Evolutionary conservation across 345 rosid species (phyloP), one percentile per base, ranked within the genome.

Genomic region (Kernera saxatilis): DNA sequence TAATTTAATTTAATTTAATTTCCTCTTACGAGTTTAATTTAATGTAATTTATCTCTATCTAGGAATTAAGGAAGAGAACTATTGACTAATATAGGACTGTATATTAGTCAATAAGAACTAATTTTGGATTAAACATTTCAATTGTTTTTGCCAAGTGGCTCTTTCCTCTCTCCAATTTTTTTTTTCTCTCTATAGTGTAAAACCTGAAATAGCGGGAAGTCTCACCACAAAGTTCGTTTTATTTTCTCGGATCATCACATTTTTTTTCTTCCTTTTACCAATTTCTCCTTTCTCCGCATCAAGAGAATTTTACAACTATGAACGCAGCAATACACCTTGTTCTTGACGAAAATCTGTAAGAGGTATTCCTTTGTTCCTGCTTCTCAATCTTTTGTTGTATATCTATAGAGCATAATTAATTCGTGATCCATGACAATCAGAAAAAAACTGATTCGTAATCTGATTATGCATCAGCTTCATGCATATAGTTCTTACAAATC

Each of bases 171-270:
- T 7, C 21, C 30, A 2, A 17, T 70, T 58, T 3, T 21, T 15
- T 30, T 33, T 21, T 19, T 25, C n/a, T n/a, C n/a, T n/a, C n/a
- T 21, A 27, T 65, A n/a, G 51, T 22, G 65, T 22, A 62, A 60
- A 60, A 75, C 71, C 79, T 46, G 14, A 76, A 54, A 53, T 10
- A 63, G 75, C 75, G 79, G 79, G 33, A 70, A 75, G 70, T 55
- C 75, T 44, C 21, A 63, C 79, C 79, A 76, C 75, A 76, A 69
- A 76, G 71, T 63, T 76, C 54, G 71, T 76, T 76, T 75, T 30
- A 51, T 19, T 75, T 61, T 75, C 64, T 75, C 74, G 70, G 79
- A 76, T 76, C 79, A 69, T 76, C 71, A 69, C 75, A 55, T 69
- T 76, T 64, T 54, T 8, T 36, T 32, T 60, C 37, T 61, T 30